Base-by-base conservation (phyloP, 148 eudicot genomes). In the Vaccinium myrtillus region DNA sequence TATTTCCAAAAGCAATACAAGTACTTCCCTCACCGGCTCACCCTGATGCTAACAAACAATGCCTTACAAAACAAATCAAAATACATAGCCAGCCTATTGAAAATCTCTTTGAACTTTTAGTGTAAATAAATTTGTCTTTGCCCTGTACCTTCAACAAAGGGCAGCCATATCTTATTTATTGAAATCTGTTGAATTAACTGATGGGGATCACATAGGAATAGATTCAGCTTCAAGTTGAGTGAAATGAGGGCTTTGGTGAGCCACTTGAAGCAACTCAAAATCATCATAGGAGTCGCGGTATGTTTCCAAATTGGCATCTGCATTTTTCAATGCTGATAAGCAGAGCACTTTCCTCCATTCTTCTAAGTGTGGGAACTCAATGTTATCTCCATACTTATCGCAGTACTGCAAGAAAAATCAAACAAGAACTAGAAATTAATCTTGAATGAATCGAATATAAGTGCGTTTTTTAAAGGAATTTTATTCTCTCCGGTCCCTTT, bases 311-410 rank as follows among this genome's bases (percentile, higher is more conserved):
- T 94, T 90, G 3, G 61, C 87, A 19, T 88, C 91, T 55, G 94
- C 86, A 75, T 91, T 93, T 49, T 18, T 83, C 43, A 93, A 39
- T 19, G 93, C 90, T 59, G 93, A 93, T 25, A 89, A 0, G 84
- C 93, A 89, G 0, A 93, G 90, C 70, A 89, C 90, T 83, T 94
- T 93, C 87, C 91, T 93, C 98, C 98, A 94, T 76, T 92, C 93
- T 85, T 94, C 94, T 8, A 92, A 78, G 88, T 86, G 94, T 25
- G 93, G 98, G 83, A 91, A 91, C 30, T 88, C 94, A 63, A 87
- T 77, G 50, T 84, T 84, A 51, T 94, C 95, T 25, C 89, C 91
- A 81, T 91, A 94, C 81, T 76, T 85, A 80, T 94, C 95, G 81
- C 95, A 90, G 36, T 94, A 94, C 98, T 94, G 92, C 91, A 85